Conservation (phyloP, 202 grass and related monocot species). For the Eragrostis tef region DNA sequence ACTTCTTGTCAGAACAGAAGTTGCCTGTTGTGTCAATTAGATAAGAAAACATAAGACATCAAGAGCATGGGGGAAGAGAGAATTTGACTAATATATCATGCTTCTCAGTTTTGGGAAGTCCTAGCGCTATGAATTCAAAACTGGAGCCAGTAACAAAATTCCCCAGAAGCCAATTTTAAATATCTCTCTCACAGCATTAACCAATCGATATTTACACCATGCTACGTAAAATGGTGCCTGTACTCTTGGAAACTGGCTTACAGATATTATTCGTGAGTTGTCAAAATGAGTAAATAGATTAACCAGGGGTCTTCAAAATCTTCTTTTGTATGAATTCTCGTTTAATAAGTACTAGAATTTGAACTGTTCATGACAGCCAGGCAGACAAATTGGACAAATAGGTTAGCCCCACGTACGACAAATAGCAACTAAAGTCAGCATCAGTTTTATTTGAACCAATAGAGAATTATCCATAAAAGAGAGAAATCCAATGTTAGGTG, state of each 20-base stretch:
- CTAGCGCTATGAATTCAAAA: too few species aligned
- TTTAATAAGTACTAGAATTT: not conserved
- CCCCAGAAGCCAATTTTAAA: too few species aligned
- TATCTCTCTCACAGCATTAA: too few species aligned
- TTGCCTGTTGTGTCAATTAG: constrained; percentile 61
- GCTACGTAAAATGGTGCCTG: not conserved
- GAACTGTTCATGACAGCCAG: constrained; percentile 18
- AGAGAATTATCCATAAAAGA: not conserved
- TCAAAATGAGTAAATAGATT: constrained; percentile 2
- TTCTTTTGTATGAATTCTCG: not conserved
- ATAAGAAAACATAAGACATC: constrained; percentile 10
- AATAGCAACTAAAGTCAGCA: constrained; percentile 32
- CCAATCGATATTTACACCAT: too few species aligned
- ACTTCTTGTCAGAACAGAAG: constrained; percentile 95
- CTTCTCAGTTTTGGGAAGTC: too few species aligned
- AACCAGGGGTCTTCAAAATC: not conserved
- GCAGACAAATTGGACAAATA: constrained; percentile 38
- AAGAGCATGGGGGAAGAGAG: not conserved
- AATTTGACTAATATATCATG: not conserved
- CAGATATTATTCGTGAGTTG: not conserved
- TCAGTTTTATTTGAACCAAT: constrained; percentile 28
- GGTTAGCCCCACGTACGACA: not conserved
- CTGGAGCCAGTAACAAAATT: too few species aligned
- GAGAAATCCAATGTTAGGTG: not conserved
- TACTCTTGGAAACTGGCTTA: not conserved